Base-by-base conservation (phyloP, 2,329 filamentous ascomycete genomes). In the Colletotrichum gloeosporioides region DNA sequence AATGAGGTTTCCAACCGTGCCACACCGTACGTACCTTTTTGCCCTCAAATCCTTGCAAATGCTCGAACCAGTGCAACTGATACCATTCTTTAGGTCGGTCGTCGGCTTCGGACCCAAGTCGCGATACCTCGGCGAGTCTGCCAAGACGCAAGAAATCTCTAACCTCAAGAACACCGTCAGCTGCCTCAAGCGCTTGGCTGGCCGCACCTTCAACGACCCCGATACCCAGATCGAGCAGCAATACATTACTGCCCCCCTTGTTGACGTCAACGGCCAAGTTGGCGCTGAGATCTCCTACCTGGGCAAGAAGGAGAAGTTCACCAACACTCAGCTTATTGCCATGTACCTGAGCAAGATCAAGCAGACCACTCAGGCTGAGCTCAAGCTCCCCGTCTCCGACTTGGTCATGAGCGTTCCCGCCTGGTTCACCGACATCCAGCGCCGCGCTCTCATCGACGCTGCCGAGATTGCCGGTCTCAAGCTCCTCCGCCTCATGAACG, bases 1-100 rank as follows among this genome's bases (percentile, higher is more conserved):
- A 99, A 99, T 91, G 97, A 99, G 88, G 97, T 99, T 82, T 99
- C 97, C 80, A 99, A 99, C 92, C 94, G 97, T 88, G 93, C 95
- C 78, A 99, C 97, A 82, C 97, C 97, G 95, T 98, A 95, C 91
- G 96, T 93, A 72, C 39, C n/a, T 36, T 53, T 65, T 44, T 4
- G 44, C 69, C 49, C 44, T 74, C 71, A 64, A 63, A 44, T 76
- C 61, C 31, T 57, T 34, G 34, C 55, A 73, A 70, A 49, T 66
- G 74, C 73, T 78, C 75, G 71, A 32, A 77, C 78, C 67, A 69
- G 63, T 59, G 44, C 53, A 27, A 74, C 74, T 70, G 66, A 78
- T 74, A 62, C 64, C 67, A n/a, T 65, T 62, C 57, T 64, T 71
- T 82, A 98, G 96, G 78, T 96, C 97, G 78, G 90, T 99, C 80